These are phyloP conservation scores for Yamadazyma takamatsuzukensis DNA, from an alignment of 805 yeast genomes.

Conservation along the genomic window DNA sequence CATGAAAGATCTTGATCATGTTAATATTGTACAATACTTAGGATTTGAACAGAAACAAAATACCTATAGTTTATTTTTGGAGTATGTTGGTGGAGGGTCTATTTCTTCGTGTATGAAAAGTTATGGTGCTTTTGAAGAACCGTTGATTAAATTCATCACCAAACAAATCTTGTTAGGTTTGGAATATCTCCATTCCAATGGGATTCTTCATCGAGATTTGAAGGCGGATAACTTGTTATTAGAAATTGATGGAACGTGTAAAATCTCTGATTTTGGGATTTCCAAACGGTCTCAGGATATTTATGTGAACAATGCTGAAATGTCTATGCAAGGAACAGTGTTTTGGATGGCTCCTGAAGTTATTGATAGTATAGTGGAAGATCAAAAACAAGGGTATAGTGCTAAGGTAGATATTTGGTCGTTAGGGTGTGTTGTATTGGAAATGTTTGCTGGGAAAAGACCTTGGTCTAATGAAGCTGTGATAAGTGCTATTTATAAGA, in stretches of 20 bases:
- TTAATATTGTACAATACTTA: conserved; percentile 90
- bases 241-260: conserved; percentile 90
- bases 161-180: conserved; percentile 80
- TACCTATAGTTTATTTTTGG: conserved; percentile 82
- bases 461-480: conserved; percentile 98
- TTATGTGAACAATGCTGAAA: conserved; percentile 85
- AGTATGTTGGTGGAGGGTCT: conserved; percentile 97
- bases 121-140: conserved; percentile 83
- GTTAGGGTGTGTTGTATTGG: conserved; percentile 92
- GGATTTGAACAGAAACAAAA: conserved; percentile 81
- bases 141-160: conserved; percentile 66
- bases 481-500: conserved; percentile 87
- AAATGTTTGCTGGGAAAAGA: conserved; percentile 95
- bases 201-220: conserved; percentile 89
- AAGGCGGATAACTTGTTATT: conserved; percentile 89
- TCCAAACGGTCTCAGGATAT: conserved; percentile 75
- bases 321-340: conserved; percentile 98
- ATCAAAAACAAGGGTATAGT: conserved; percentile 84
- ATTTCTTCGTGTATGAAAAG: conserved; percentile 80
- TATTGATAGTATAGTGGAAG: conserved; percentile 74
- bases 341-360: conserved; percentile 99
- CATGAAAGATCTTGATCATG: conserved; percentile 88
- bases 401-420: conserved; percentile 99
- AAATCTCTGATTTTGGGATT: conserved; percentile 95
- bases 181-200: conserved; percentile 80